These are phyloP conservation scores for Phaeomoniella chlamydospora DNA, from an alignment of 2,329 filamentous ascomycete genomes.

Conservation along the genomic window DNA sequence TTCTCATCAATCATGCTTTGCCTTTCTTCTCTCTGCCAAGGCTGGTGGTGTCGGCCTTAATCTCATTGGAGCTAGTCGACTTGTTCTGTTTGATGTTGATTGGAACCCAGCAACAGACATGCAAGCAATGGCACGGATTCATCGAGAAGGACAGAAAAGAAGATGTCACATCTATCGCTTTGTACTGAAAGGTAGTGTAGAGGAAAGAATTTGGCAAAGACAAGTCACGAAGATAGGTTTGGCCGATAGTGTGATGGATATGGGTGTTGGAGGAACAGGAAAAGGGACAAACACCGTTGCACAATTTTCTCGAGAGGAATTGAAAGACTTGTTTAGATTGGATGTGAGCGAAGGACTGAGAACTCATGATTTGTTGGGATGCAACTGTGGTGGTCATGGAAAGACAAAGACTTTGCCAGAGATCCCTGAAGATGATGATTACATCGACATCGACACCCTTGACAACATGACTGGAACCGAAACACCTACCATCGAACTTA, in stretches of 20 bases:
- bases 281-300: slow-evolving; percentile 37
- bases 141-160: slow-evolving; percentile 55
- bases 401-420: background rate
- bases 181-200: slow-evolving; percentile 51
- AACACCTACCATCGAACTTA: background rate
- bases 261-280: slow-evolving; percentile 11
- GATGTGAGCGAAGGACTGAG: slow-evolving; percentile 48
- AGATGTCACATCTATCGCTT: slow-evolving; percentile 57
- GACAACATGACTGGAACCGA: background rate
- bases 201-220: slow-evolving; percentile 63
- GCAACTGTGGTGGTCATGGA: slow-evolving; percentile 45
- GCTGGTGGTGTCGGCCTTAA: slow-evolving; percentile 58
- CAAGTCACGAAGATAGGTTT: slow-evolving; percentile 58
- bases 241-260: slow-evolving; percentile 55
- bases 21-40: slow-evolving; percentile 59
- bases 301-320: slow-evolving; percentile 51
- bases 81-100: slow-evolving; percentile 59
- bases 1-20: slow-evolving; percentile 41
- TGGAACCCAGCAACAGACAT: slow-evolving; percentile 64
- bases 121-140: slow-evolving; percentile 62
- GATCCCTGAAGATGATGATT: slow-evolving; percentile 1
- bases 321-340: slow-evolving; percentile 52
- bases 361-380: slow-evolving; percentile 54
- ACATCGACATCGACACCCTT: background rate
- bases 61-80: slow-evolving; percentile 53